Evolutionary conservation across 2,329 filamentous ascomycete species (phyloP).

Genomic region (Sporothrix protearum): DNA sequence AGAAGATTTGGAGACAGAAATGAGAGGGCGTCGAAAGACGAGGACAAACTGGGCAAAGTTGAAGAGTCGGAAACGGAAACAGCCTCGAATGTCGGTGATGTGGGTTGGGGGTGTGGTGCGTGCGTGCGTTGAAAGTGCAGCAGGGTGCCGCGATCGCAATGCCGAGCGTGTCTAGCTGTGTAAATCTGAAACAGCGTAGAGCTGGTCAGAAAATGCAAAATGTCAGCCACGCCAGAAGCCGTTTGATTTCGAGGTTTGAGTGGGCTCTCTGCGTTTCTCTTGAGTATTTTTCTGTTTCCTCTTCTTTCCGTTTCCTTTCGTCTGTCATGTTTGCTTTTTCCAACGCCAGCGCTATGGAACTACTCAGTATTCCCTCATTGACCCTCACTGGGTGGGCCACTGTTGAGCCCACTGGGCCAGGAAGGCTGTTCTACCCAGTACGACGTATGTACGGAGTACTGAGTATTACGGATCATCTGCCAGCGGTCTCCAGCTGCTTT

Average conservation of each 20-base stretch:
- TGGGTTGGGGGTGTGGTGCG: slow-evolving; percentile 17
- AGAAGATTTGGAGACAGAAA: not conserved
- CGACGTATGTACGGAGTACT: no score
- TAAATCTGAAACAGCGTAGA: slow-evolving; percentile 28
- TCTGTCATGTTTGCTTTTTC: not conserved
- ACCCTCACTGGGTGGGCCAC: not conserved
- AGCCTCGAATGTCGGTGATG: slow-evolving; percentile 6
- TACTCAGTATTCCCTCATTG: not conserved
- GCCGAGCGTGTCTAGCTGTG: slow-evolving; percentile 25
- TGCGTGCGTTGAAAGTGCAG: not conserved
- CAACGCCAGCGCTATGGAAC: not conserved
- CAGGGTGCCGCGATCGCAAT: slow-evolving; percentile 24
- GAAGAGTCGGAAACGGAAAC: slow-evolving; percentile 20
- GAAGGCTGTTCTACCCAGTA: not conserved
- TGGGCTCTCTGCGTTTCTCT: not conserved
- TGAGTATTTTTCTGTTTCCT: not conserved
- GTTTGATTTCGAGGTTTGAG: slow-evolving; percentile 22
- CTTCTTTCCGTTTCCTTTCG: not conserved
- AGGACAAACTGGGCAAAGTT: slow-evolving; percentile 3
- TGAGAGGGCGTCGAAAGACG: not conserved
- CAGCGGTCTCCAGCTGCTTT: not conserved
- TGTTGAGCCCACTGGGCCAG: not conserved
- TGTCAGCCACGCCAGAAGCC: slow-evolving; percentile 26
- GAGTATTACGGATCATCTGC: no score
- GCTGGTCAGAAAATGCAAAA: slow-evolving; percentile 24